Conservation (phyloP, 2,329 filamentous ascomycete species). For the Fusarium chaquense region DNA sequence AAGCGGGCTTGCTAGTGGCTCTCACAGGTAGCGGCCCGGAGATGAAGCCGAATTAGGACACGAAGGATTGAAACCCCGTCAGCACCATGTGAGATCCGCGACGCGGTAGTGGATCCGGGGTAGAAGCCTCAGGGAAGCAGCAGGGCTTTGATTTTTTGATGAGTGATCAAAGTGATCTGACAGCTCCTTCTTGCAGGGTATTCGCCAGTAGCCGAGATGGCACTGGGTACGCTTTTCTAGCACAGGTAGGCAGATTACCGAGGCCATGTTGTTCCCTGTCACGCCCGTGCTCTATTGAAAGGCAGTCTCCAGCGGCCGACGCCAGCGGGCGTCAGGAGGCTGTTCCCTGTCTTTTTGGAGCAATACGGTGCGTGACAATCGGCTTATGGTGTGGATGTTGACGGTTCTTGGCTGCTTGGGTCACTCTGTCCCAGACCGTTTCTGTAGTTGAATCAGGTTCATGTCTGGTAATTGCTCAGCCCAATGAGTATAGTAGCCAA, state of each 20-base stretch:
- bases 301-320: constrained; percentile 37
- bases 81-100: constrained; percentile 45
- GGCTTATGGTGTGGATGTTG: constrained; percentile 30
- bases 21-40: constrained; percentile 34
- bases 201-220: constrained; percentile 26
- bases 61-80: constrained; percentile 26
- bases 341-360: constrained; percentile 2
- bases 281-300: constrained; percentile 18
- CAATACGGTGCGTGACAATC: constrained; percentile 10
- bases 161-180: constrained; percentile 26
- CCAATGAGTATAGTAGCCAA: constrained; percentile 9
- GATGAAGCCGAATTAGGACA: constrained; percentile 48
- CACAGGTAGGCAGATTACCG: constrained; percentile 37
- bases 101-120: constrained; percentile 47
- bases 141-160: constrained; percentile 28
- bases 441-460: constrained; percentile 10
- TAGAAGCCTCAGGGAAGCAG: constrained; percentile 40
- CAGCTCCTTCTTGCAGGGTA: constrained; percentile 10
- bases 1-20: constrained; percentile 7
- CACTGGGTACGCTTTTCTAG: constrained; percentile 11
- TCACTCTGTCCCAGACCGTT: background rate
- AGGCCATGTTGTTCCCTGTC: constrained; percentile 26
- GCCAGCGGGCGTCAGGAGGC: constrained; percentile 33
- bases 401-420: constrained; percentile 24
- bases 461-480: background rate